These are phyloP conservation scores for Collybia sp. DNA, from an alignment of 768 basidiomycete genomes.

Conservation along the genomic window DNA sequence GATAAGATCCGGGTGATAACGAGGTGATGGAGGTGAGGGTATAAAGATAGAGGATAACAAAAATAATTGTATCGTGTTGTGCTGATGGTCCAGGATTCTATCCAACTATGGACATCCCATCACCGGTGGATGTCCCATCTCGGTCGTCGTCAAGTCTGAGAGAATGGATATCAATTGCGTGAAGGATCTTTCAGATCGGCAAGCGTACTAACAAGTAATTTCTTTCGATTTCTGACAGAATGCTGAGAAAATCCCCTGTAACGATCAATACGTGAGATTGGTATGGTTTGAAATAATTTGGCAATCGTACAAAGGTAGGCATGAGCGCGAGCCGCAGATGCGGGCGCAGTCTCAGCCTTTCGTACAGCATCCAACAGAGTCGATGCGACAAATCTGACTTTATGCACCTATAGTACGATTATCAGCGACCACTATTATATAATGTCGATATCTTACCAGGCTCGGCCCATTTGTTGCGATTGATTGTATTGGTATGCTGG, in stretches of 20 bases:
- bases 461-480: constrained; percentile 88
- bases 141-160: constrained; percentile 65
- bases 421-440: constrained; percentile 9
- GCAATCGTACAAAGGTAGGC: constrained; percentile 71
- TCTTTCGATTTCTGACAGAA: constrained; percentile 86
- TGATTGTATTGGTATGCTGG: constrained; percentile 86
- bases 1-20: no score
- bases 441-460: constrained; percentile 33
- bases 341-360: constrained; percentile 76
- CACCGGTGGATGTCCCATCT: constrained; percentile 56
- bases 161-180: constrained; percentile 7
- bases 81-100: constrained; percentile 2
- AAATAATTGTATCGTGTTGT: no score
- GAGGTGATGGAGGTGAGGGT: no score
- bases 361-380: constrained; percentile 82
- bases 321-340: constrained; percentile 79
- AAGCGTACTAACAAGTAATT: constrained; percentile 68
- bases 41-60: no score
- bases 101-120: constrained; percentile 40
- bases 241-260: constrained; percentile 88
- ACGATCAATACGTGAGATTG: constrained; percentile 6
- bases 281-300: constrained; percentile 6
- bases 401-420: constrained; percentile 57
- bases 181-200: constrained; percentile 3
- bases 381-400: constrained; percentile 91